A percentile compares a stretch with the other conserved stretches of the same genome.
phyloP scores from a whole-genome alignment of 164 flowering plant species.

The Aristolochia contorta region DNA sequence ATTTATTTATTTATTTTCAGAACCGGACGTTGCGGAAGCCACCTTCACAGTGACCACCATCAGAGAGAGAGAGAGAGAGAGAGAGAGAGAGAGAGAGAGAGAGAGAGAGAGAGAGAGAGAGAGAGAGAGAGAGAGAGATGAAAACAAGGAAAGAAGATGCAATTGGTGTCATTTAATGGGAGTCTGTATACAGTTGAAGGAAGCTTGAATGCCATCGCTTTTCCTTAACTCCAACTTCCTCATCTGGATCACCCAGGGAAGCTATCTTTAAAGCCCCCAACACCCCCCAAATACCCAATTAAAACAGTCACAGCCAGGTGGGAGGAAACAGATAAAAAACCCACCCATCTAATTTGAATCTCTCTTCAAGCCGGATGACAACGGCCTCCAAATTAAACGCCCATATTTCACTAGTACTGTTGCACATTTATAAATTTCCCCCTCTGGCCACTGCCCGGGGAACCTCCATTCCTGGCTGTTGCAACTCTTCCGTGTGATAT shows the following conservation, averaged over 20 bases:
- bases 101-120: not conserved
- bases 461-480: not conserved
- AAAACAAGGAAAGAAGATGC: not conserved
- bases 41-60: too few species aligned
- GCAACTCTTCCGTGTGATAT: not conserved
- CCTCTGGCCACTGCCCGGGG: not conserved
- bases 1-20: too few species aligned
- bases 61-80: too few species aligned
- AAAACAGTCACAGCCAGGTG: slow-evolving; percentile 18
- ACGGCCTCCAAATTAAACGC: not conserved
- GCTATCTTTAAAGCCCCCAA: slow-evolving; percentile 39
- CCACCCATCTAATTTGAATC: not conserved
- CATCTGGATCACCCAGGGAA: slow-evolving; percentile 35
- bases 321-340: slow-evolving; percentile 3
- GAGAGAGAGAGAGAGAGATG: slow-evolving; percentile 1
- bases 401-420: not conserved
- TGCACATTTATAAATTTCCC: not conserved
- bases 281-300: slow-evolving; percentile 18
- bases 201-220: slow-evolving; percentile 34
- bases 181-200: slow-evolving; percentile 40
- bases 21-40: too few species aligned
- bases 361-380: not conserved
- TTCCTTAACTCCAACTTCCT: slow-evolving; percentile 47
- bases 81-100: too few species aligned
- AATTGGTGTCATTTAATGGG: slow-evolving; percentile 23